Evolutionary conservation across 176 grass and related monocot species (phyloP), one percentile per base, ranked within the genome.

Genomic region (Hordeum vulgare): DNA sequence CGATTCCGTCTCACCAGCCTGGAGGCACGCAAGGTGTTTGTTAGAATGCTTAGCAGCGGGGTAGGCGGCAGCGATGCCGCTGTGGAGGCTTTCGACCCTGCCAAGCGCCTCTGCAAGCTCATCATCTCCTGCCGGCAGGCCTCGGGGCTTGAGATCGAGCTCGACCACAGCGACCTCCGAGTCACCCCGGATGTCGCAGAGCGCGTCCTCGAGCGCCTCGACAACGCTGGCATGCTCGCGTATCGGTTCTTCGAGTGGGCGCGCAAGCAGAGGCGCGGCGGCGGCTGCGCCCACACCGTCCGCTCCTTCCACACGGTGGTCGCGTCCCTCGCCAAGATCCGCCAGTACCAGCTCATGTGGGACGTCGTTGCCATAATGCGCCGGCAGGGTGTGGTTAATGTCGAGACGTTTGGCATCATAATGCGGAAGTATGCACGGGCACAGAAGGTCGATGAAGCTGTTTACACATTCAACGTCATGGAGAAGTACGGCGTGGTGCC

Each of bases 321-420:
- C 21, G 49, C 73, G 1, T 92, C 96, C 79, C 96, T 95, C 47
- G 90, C 93, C 60, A 98, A 91, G 87, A 95, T 98, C 67, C 80
- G 89, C 3, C 96, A 98, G 89, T 98, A 98, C 88, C 86, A 91
- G 25, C 83, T 98, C 82, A 91, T 98, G 93, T 98, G 96, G 96
- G 93, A 95, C 26, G 87, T 98, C 9, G 86, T 95, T 36, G 62
- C 82, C 20, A 35, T 82, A 68, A 95, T 98, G 96, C 87, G 89
- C 80, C 59, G 87, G 74, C 90, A 91, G 54, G 91, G 90, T 0
- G 54, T 85, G 61, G 72, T 89, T n/a, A 93, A 90, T 11, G 77
- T 95, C 4, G 96, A 98, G 75, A 98, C 96, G 12, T 98, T 98
- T 18, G 88, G 93, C 75, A 88, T 98, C 45, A 93, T 98, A 18